Evolutionary conservation across 768 basidiomycete genomes (phyloP), one percentile per base, ranked within the genome.

Genomic region (Agrocybe pediades): DNA sequence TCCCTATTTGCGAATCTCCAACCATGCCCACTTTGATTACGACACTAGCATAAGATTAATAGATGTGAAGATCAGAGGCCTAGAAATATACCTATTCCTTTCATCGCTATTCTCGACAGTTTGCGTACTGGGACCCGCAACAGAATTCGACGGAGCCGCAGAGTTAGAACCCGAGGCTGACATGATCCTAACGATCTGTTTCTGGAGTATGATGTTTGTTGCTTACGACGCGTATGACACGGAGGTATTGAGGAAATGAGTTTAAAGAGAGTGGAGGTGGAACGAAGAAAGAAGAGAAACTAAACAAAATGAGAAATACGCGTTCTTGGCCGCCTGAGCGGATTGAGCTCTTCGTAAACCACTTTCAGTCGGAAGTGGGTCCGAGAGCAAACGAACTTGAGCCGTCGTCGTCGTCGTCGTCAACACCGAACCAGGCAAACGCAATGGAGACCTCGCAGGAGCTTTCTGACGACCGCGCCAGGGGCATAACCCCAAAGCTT

Each of bases 11-110:
- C 66, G 94, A 95, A 78, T 99, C 96, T 46, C 97, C 97, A 43
- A 99, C 94, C 96, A 99, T 99, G 52, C 96, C 96, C 46, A 99
- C 96, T 73, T 99, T 98, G 71, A 97, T 91, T 49, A 96, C 94
- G 63, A 97, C 92, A 68, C 92, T 90, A 6, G 4, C 6, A 20
- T 26, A 40, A 40, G 40, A 20, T 40, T n/a, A 40, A 56, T 9
- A 27, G n/a, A 7, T 21, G 9, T 41, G n/a, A 33, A 13, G 15
- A 20, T 27, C 48, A 42, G 27, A 41, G 41, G 11, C 16, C 41
- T 43, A 25, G 46, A 46, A 45, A 65, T 49, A 26, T 46, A 81
- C 84, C 82, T 88, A 67, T 89, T 89, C 79, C 86, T 87, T 69
- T 89, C 87, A 62, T 89, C 87, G 60, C 78, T 83, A 65, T 83